phyloP scores from a whole-genome alignment of 257 asterid species.

The Verbascum thapsus region DNA sequence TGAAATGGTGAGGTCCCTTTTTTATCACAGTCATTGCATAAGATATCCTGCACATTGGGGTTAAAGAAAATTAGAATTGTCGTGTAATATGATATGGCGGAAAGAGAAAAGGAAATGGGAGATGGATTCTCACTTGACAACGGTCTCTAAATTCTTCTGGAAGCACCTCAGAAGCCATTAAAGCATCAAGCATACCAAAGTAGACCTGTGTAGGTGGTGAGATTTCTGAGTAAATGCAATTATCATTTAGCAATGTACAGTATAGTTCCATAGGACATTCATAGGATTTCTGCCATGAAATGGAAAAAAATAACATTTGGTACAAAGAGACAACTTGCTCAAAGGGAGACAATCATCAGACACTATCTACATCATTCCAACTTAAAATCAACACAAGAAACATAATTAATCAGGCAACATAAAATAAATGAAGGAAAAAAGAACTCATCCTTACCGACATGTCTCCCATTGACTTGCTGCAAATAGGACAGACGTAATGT shows the following conservation, averaged over 20 bases:
- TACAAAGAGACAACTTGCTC: background rate
- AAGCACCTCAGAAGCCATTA: conserved; percentile 89
- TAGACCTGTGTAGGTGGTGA: conserved; percentile 56
- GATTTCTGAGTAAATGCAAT: conserved; percentile 4
- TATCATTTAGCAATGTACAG: too few species aligned
- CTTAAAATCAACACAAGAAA: background rate
- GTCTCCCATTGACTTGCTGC: conserved; percentile 99
- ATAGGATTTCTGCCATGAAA: too few species aligned
- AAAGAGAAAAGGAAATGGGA: background rate
- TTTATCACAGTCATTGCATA: conserved; percentile 86
- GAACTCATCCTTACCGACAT: conserved; percentile 79
- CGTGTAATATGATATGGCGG: background rate
- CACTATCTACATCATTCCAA: background rate
- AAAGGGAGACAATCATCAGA: background rate
- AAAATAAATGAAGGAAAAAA: background rate
- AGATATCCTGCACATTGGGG: conserved; percentile 54
- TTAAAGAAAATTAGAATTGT: background rate
- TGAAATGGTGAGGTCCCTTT: conserved; percentile 87
- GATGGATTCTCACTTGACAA: conserved; percentile 56
- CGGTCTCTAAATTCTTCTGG: conserved; percentile 90
- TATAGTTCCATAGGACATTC: too few species aligned
- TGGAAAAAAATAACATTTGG: too few species aligned
- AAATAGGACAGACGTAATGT: conserved; percentile 88
- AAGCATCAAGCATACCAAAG: conserved; percentile 94
- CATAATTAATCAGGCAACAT: background rate